Conservation (phyloP, 164 flowering plant genomes). For the Brasenia schreberi region DNA sequence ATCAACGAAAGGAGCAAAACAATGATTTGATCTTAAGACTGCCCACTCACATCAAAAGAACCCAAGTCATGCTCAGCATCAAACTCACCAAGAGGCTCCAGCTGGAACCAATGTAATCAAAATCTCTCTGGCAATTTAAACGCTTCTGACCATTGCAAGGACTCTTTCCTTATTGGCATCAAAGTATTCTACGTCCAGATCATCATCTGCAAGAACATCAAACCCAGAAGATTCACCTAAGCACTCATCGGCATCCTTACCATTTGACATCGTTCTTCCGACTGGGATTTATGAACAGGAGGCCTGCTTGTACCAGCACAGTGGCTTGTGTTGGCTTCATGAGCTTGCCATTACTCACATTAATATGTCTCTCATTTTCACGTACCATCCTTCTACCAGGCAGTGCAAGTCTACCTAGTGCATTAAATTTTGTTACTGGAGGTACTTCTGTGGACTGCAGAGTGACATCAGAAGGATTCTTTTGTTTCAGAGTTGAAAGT, state of each 20-base stretch:
- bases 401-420: conserved; percentile 14
- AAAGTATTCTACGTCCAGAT: conserved; percentile 43
- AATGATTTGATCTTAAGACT: neutral
- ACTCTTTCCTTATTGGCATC: conserved; percentile 45
- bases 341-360: conserved; percentile 21
- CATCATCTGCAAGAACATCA: conserved; percentile 94
- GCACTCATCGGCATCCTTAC: conserved; percentile 56
- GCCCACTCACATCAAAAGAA: conserved; percentile 21
- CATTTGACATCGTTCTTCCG: conserved; percentile 31
- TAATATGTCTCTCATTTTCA: conserved; percentile 1
- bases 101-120: conserved; percentile 27
- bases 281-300: conserved; percentile 19
- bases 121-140: conserved; percentile 23
- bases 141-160: conserved; percentile 30
- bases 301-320: conserved; percentile 11
- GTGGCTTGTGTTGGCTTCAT: neutral
- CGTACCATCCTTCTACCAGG: conserved; percentile 10
- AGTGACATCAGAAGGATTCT: conserved; percentile 17
- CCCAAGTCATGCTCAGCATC: conserved; percentile 34
- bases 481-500: conserved; percentile 27
- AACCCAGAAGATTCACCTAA: conserved; percentile 80
- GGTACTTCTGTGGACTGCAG: conserved; percentile 21
- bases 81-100: conserved; percentile 22
- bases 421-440: conserved; percentile 10
- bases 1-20: too few relatives aligned